phyloP scores from a whole-genome alignment of 2,329 filamentous ascomycete genomes.

The Coniochaeta ligniaria region DNA sequence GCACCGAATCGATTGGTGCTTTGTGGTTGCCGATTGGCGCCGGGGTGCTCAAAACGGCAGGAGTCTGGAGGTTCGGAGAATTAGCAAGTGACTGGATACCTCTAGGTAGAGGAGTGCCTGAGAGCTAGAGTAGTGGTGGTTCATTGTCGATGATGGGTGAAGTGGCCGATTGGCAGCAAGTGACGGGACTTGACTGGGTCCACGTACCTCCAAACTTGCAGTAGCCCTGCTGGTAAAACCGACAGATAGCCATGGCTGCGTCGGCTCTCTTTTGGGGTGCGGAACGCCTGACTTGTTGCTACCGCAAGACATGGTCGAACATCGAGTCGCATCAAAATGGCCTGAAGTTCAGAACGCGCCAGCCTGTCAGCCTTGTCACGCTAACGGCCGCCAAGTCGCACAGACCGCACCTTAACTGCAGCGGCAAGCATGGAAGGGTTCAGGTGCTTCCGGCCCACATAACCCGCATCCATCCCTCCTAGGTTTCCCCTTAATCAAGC shows the following conservation, averaged over 20 bases:
- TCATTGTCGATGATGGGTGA: not conserved
- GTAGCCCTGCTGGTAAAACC: conserved; percentile 41
- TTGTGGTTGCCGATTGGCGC: conserved; percentile 15
- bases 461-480: no score
- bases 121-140: not conserved
- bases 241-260: conserved; percentile 26
- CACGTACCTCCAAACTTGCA: conserved; percentile 45
- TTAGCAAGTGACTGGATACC: not conserved
- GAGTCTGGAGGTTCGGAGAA: conserved; percentile 27
- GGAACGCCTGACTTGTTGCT: not conserved
- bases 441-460: no score
- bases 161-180: not conserved
- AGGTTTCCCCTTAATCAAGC: no score
- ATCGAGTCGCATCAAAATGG: not conserved
- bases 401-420: not conserved
- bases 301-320: not conserved
- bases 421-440: no score
- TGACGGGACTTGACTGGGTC: not conserved
- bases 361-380: not conserved
- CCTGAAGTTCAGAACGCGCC: not conserved
- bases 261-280: not conserved
- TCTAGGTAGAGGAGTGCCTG: no score
- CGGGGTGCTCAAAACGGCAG: conserved; percentile 49
- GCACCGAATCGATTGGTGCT: conserved; percentile 50
- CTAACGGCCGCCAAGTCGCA: not conserved